Conservation (phyloP, 305 asterid species). For the Petunia hybrid region DNA sequence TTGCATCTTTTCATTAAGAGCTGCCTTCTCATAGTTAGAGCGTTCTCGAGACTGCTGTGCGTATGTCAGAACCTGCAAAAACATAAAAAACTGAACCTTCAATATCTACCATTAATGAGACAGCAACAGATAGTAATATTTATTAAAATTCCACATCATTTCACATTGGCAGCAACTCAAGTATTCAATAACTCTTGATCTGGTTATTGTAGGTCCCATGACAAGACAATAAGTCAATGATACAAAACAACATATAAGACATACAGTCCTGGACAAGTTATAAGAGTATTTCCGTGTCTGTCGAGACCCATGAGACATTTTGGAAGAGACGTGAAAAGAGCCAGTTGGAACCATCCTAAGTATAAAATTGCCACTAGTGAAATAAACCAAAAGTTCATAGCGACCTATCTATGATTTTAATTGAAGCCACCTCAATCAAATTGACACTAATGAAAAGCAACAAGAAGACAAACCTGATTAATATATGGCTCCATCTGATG, state of each 20-base stretch:
- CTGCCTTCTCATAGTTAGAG: conserved; percentile 97
- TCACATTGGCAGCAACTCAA: conserved; percentile 19
- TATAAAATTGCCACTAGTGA: not conserved
- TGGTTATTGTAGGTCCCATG: conserved; percentile 5
- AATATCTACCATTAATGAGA: conserved; percentile 20
- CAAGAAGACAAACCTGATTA: conserved; percentile 74
- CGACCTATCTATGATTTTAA: conserved; percentile 10
- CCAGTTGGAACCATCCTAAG: conserved; percentile 23
- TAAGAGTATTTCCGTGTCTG: not conserved
- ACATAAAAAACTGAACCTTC: not conserved
- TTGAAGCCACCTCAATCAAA: conserved; percentile 27
- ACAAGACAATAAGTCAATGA: not conserved
- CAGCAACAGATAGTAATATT: not conserved
- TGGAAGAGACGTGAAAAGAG: conserved; percentile 1
- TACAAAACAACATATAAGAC: not conserved
- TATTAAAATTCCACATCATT: not conserved
- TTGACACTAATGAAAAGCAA: conserved; percentile 35
- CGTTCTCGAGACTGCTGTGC: conserved; percentile 98
- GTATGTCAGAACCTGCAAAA: conserved; percentile 83
- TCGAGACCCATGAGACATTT: not conserved
- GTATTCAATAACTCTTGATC: not conserved
- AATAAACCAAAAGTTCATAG: conserved; percentile 8
- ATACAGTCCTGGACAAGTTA: not conserved
- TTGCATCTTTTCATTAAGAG: conserved; percentile 98
- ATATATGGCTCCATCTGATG: conserved; percentile 99